phyloP scores from a whole-genome alignment of 176 grass and related monocot species.

The Otatea glauca region DNA sequence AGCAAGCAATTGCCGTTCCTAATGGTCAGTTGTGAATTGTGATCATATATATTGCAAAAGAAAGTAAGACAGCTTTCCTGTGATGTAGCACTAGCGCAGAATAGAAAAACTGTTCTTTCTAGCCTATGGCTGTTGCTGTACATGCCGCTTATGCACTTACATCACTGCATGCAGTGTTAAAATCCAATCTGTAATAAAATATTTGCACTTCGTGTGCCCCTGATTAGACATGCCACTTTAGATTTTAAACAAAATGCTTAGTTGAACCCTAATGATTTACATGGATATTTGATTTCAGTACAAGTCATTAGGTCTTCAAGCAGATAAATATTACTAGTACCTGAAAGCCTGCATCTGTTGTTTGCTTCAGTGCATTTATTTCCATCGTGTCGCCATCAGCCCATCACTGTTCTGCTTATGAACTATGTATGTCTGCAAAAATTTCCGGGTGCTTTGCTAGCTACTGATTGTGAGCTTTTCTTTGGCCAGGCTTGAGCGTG shows the following conservation, averaged over 20 bases:
- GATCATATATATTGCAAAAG: background rate
- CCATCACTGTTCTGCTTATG: background rate
- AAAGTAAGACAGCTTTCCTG: background rate
- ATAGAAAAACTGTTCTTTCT: background rate
- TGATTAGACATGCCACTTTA: conserved; percentile 10
- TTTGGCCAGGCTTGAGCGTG: conserved; percentile 53
- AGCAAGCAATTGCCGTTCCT: background rate
- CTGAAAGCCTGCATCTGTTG: background rate
- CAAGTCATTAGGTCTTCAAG: background rate
- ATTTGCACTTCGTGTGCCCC: background rate
- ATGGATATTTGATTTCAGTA: background rate
- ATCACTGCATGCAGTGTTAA: background rate
- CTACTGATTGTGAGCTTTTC: background rate
- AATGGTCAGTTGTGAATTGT: background rate
- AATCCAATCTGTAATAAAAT: background rate
- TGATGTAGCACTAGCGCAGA: background rate
- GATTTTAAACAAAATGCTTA: background rate
- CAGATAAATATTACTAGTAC: background rate
- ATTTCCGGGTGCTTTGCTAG: background rate
- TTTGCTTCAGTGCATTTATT: background rate
- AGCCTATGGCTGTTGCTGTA: background rate
- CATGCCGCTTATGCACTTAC: background rate
- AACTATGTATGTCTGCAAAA: background rate
- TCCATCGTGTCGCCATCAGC: background rate
- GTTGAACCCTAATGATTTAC: background rate